Conservation (phyloP, 1,284 basidiomycete genomes). For the Ceratobasidium sp. region DNA sequence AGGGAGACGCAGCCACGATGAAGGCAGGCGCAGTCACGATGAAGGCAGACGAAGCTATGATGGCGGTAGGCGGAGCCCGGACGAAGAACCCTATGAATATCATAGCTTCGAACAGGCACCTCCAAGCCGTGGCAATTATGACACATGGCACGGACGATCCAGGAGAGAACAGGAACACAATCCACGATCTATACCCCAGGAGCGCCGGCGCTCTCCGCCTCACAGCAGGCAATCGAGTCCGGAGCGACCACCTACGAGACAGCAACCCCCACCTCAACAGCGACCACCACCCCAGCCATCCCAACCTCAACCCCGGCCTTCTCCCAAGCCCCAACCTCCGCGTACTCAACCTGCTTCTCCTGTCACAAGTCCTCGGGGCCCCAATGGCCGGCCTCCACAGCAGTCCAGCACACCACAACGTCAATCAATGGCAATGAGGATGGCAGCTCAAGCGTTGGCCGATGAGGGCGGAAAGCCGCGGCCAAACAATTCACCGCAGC, state of each 20-base stretch:
- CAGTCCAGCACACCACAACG: constrained; percentile 1
- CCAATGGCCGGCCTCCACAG: background rate
- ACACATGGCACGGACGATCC: background rate
- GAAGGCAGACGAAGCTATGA: background rate
- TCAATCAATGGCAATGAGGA: constrained; percentile 39
- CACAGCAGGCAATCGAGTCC: constrained; percentile 22
- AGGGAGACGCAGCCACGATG: too few relatives aligned
- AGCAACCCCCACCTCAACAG: constrained; percentile 5
- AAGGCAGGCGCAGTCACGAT: background rate
- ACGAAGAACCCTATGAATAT: constrained; percentile 3
- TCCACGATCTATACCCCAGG: constrained; percentile 12
- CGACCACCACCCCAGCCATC: constrained; percentile 14
- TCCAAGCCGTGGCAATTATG: constrained; percentile 14
- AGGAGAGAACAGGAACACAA: background rate
- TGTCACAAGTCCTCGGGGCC: constrained; percentile 24
- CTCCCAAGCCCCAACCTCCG: constrained; percentile 1
- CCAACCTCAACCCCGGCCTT: background rate
- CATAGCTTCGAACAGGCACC: constrained; percentile 27
- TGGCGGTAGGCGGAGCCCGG: constrained; percentile 17
- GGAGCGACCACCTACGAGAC: constrained; percentile 6
- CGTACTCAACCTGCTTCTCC: constrained; percentile 11
- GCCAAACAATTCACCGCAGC: constrained; percentile 19
- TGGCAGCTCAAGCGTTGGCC: constrained; percentile 30
- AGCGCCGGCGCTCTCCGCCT: constrained; percentile 14
- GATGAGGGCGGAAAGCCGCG: constrained; percentile 17